These are phyloP conservation scores for Kwoniella dejecticola DNA, from an alignment of 768 basidiomycete genomes.

Conservation along the genomic window DNA sequence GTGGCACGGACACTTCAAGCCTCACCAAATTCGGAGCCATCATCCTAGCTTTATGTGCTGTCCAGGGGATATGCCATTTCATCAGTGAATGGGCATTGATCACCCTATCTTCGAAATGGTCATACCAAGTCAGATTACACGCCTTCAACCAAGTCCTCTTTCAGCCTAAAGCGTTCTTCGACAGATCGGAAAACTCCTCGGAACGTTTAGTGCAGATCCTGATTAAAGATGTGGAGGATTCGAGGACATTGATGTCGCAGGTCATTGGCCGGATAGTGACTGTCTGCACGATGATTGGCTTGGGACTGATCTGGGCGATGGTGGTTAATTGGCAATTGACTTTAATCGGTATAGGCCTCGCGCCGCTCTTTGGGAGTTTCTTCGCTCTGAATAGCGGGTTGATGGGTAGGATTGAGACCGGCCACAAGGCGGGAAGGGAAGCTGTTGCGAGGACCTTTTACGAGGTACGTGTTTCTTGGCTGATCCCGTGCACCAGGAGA, in stretches of 20 bases:
- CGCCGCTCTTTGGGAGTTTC: conserved; percentile 73
- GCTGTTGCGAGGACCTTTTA: conserved; percentile 81
- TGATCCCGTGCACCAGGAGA: too few relatives aligned
- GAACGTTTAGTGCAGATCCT: conserved; percentile 70
- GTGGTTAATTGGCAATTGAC: conserved; percentile 88
- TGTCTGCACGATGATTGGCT: conserved; percentile 73
- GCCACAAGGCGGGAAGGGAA: conserved; percentile 85
- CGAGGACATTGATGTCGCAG: conserved; percentile 70
- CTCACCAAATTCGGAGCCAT: conserved; percentile 47
- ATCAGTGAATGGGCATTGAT: conserved; percentile 82
- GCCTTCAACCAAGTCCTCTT: conserved; percentile 66
- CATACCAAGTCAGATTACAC: conserved; percentile 64
- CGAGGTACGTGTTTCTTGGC: conserved; percentile 62
- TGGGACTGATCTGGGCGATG: conserved; percentile 89
- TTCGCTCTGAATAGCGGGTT: conserved; percentile 76
- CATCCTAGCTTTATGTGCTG: conserved; percentile 68
- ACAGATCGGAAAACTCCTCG: conserved; percentile 65
- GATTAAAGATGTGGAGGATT: conserved; percentile 88
- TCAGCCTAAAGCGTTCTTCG: conserved; percentile 89
- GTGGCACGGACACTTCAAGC: conserved; percentile 42
- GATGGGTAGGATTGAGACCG: conserved; percentile 69
- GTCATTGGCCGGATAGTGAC: conserved; percentile 73
- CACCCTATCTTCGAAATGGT: conserved; percentile 72
- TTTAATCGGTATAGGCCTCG: conserved; percentile 82
- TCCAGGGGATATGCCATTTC: conserved; percentile 74